These are phyloP conservation scores for Ustilago cynodontis DNA, from an alignment of 1,284 basidiomycete genomes.

Conservation along the genomic window DNA sequence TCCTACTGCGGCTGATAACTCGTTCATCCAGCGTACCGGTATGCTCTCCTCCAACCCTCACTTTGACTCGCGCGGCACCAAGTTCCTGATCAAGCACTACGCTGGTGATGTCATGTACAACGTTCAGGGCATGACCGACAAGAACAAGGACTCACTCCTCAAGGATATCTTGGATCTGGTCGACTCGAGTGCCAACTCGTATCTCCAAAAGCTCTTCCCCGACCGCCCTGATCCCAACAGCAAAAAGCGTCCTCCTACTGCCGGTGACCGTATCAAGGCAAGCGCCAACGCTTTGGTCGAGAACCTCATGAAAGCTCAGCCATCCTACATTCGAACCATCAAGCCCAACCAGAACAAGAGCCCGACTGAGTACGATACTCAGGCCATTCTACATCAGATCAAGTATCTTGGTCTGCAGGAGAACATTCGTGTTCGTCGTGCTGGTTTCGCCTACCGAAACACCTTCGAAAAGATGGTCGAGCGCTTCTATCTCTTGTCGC, in stretches of 20 bases:
- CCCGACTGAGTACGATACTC: constrained; percentile 89
- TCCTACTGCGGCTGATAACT: constrained; percentile 94
- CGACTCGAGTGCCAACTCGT: constrained; percentile 72
- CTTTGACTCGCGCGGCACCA: constrained; percentile 76
- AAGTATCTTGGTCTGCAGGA: constrained; percentile 99
- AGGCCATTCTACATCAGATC: constrained; percentile 97
- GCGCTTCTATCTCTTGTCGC: constrained; percentile 92
- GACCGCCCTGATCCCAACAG: constrained; percentile 94
- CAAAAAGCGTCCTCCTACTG: constrained; percentile 98
- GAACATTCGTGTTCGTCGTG: constrained; percentile 95
- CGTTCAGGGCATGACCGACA: constrained; percentile 97
- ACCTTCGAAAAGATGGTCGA: constrained; percentile 97
- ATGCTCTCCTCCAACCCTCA: constrained; percentile 74
- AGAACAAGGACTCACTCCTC: constrained; percentile 97
- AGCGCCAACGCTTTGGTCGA: constrained; percentile 91
- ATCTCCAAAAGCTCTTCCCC: constrained; percentile 90
- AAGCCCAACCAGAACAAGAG: constrained; percentile 99
- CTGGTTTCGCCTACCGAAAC: constrained; percentile 97
- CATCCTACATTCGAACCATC: constrained; percentile 98
- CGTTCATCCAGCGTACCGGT: constrained; percentile 91
- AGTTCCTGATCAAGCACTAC: constrained; percentile 77
- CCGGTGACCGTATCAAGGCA: constrained; percentile 97
- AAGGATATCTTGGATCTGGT: constrained; percentile 95
- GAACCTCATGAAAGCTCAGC: constrained; percentile 94
- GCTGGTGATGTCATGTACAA: constrained; percentile 99